phyloP scores from a whole-genome alignment of 352 stramenopile genomes.

The Phytopythium kandeliae region DNA sequence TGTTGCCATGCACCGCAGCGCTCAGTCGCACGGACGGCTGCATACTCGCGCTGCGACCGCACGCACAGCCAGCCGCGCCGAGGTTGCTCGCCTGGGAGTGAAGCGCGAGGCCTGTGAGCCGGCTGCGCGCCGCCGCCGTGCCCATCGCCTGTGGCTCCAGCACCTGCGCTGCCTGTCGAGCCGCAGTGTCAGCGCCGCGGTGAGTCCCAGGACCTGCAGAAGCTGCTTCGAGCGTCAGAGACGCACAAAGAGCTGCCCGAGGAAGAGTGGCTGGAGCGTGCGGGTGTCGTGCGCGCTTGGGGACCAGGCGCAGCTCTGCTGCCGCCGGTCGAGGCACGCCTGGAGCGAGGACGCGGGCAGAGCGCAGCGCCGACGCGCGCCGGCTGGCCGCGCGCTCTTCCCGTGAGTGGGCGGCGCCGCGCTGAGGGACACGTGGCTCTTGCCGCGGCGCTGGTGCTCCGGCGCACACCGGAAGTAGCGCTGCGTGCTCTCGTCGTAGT shows the following conservation, averaged over 20 bases:
- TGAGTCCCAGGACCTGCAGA: neutral
- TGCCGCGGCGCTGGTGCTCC: slow-evolving; percentile 13
- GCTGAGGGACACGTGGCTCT: slow-evolving; percentile 12
- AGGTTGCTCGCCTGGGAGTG: slow-evolving; percentile 17
- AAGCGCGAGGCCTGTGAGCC: slow-evolving; percentile 28
- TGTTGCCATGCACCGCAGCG: neutral
- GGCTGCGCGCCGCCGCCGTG: slow-evolving; percentile 1
- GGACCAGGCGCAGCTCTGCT: slow-evolving; percentile 31
- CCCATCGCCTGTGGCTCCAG: slow-evolving; percentile 16
- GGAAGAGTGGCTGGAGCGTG: slow-evolving; percentile 16
- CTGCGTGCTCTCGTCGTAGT: slow-evolving; percentile 43
- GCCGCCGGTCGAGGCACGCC: slow-evolving; percentile 21
- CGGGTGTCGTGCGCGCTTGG: slow-evolving; percentile 13
- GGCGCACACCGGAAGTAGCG: slow-evolving; percentile 47
- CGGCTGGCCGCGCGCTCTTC: neutral
- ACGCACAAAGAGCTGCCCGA: slow-evolving; percentile 8
- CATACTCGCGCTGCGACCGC: neutral
- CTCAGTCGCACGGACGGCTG: neutral
- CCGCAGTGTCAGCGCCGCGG: neutral
- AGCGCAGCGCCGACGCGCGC: too few relatives aligned
- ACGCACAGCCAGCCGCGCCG: slow-evolving; percentile 30
- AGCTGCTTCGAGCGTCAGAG: neutral
- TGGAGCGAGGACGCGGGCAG: neutral
- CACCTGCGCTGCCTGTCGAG: slow-evolving; percentile 19
- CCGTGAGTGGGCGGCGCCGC: slow-evolving; percentile 13